These are phyloP conservation scores for Pharus latifolius DNA, from an alignment of 176 grass and related monocot genomes.

Conservation along the genomic window DNA sequence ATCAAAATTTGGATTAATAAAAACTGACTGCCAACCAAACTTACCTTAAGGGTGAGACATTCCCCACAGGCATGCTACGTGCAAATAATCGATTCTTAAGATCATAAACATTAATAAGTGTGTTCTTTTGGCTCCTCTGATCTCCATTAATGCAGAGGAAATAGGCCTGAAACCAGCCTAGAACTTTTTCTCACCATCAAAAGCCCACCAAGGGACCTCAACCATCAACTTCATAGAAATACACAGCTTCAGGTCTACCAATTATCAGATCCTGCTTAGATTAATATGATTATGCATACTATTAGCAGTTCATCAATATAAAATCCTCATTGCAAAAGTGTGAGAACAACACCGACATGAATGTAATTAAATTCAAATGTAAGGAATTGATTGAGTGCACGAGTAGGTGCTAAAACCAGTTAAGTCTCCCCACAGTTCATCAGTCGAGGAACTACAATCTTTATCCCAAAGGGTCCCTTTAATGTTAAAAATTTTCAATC, in stretches of 20 bases:
- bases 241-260: slow-evolving; percentile 90
- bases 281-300: neutral
- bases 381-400: neutral
- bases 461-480: too few species aligned
- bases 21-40: too few species aligned
- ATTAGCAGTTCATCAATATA: neutral
- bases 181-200: slow-evolving; percentile 94
- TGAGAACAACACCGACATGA: neutral
- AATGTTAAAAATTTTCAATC: too few species aligned
- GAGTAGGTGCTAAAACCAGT: neutral
- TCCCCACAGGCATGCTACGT: slow-evolving; percentile 75
- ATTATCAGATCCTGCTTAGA: slow-evolving; percentile 75
- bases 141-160: slow-evolving; percentile 83
- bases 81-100: slow-evolving; percentile 91
- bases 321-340: neutral
- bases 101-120: slow-evolving; percentile 86
- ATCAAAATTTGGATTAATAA: too few species aligned
- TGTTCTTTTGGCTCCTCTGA: slow-evolving; percentile 62
- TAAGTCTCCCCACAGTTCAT: neutral
- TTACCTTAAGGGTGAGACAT: too few species aligned
- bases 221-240: slow-evolving; percentile 93
- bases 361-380: neutral
- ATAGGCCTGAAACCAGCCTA: slow-evolving; percentile 94
- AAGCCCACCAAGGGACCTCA: slow-evolving; percentile 98
- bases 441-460: too few species aligned